These are phyloP conservation scores for Dryas drummondii DNA, from an alignment of 306 rosid species.

Conservation along the genomic window DNA sequence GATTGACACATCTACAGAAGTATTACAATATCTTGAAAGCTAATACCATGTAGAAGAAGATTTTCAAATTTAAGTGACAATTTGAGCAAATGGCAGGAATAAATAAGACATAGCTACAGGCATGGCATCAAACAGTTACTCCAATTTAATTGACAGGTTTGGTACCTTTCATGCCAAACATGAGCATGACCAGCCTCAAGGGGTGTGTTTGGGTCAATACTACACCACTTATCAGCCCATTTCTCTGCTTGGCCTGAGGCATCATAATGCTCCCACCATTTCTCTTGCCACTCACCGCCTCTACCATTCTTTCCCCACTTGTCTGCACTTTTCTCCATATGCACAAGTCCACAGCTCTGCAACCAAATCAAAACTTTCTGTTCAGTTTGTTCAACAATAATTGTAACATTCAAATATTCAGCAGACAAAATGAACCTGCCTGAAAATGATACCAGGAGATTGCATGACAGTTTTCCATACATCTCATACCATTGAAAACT, in stretches of 20 bases:
- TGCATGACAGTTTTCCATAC: not conserved
- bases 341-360: constrained; percentile 77
- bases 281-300: constrained; percentile 93
- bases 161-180: constrained; percentile 95
- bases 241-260: constrained; percentile 84
- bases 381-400: not conserved
- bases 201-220: constrained; percentile 76
- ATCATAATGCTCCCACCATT: constrained; percentile 83
- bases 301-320: constrained; percentile 89
- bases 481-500: not conserved
- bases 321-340: constrained; percentile 92
- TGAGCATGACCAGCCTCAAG: constrained; percentile 94
- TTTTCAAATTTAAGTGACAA: not conserved
- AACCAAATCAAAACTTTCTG: constrained; percentile 21
- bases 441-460: not conserved
- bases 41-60: not conserved
- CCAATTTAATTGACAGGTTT: not conserved
- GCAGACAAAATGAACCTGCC: not conserved
- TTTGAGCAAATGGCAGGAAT: not conserved
- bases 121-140: not conserved
- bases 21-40: not conserved
- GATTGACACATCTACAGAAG: not conserved
- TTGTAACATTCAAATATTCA: not conserved
- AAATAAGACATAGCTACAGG: not conserved
- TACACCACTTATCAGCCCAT: constrained; percentile 98